phyloP scores from a whole-genome alignment of 1,284 basidiomycete species.

The Ganoderma sinense region DNA sequence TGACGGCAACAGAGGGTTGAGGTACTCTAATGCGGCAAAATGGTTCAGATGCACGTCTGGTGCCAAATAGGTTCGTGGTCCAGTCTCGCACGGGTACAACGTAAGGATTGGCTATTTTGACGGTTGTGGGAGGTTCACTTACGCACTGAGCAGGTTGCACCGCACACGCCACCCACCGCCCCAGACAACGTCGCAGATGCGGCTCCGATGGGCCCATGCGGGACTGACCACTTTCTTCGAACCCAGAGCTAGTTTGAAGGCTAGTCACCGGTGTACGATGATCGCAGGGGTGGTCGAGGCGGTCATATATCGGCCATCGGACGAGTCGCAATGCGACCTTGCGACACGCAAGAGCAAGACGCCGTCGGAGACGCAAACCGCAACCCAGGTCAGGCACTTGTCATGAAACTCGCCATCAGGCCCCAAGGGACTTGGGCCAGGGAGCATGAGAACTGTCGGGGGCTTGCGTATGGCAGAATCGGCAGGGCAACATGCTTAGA shows the following conservation, averaged over 20 bases:
- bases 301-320: neutral
- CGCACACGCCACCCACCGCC: neutral
- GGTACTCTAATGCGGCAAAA: neutral
- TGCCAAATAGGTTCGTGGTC: neutral
- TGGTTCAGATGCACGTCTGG: constrained; percentile 6
- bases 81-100: neutral
- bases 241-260: neutral
- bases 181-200: neutral
- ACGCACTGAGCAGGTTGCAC: neutral
- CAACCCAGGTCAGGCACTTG: constrained; percentile 9
- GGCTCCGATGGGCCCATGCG: neutral
- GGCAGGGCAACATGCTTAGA: neutral
- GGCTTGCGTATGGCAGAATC: constrained; percentile 1
- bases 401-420: neutral
- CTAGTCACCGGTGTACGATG: neutral
- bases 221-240: neutral
- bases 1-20: constrained; percentile 9
- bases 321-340: neutral
- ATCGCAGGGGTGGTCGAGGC: neutral
- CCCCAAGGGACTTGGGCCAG: neutral
- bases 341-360: constrained; percentile 3
- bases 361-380: neutral
- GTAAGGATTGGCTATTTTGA: neutral
- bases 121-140: neutral
- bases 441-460: neutral